Evolutionary conservation across 345 rosid species (phyloP).

Genomic region (Euphorbia peplus): DNA sequence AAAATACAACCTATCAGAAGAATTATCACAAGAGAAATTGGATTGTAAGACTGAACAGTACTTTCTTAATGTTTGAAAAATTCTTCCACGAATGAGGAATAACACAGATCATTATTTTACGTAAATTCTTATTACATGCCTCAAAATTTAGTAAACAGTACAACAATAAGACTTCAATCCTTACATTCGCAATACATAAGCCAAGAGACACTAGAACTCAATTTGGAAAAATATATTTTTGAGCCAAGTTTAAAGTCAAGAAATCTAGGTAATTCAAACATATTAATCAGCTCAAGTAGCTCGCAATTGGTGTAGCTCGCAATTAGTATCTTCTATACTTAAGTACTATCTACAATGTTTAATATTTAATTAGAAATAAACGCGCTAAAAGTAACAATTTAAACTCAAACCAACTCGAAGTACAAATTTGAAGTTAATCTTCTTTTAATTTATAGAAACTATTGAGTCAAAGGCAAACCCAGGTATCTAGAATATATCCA

Average conservation of each 20-base stretch:
- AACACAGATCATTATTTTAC: not conserved
- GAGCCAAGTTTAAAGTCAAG: not conserved
- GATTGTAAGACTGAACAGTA: not conserved
- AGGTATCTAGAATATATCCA: not conserved
- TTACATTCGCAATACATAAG: not conserved
- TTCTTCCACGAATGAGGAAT: not conserved
- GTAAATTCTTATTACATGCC: not conserved
- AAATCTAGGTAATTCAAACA: not conserved
- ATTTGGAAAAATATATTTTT: too few relatives aligned
- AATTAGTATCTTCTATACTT: too few relatives aligned
- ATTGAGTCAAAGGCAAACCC: not conserved
- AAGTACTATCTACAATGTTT: too few relatives aligned
- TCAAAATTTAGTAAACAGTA: not conserved
- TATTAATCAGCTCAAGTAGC: not conserved
- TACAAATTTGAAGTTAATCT: too few relatives aligned
- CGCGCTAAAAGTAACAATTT: not conserved
- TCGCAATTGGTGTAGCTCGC: too few relatives aligned
- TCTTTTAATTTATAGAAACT: not conserved
- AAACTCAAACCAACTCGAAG: not conserved
- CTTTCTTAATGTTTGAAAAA: not conserved
- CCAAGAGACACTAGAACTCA: not conserved
- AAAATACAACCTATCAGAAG: conserved; percentile 6
- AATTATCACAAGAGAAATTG: not conserved
- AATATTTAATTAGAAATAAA: too few relatives aligned
- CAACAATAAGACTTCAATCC: not conserved